Evolutionary conservation across 2,329 filamentous ascomycete species (phyloP), one percentile per base, ranked within the genome.

Genomic region (Exophiala oligosperma): DNA sequence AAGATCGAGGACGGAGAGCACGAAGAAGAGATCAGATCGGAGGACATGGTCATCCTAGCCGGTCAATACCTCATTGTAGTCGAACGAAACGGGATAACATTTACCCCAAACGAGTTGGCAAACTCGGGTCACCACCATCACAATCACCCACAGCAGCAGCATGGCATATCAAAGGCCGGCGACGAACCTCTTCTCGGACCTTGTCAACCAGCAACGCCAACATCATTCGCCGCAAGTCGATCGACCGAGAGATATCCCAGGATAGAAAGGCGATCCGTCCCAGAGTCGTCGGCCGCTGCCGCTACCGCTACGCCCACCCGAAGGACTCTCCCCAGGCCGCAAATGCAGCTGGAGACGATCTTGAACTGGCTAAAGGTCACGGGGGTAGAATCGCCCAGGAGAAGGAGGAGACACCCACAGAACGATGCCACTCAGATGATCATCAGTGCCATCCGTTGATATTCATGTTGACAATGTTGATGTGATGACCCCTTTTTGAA

Each of bases 51-150:
- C n/a, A 38, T 61, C 4, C 44, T 61, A 6, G 28, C 48, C 2
- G 56, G 59, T 14, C 59, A 61, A 32, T 55, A 58, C 28, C 23
- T 59, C 21, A 37, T 59, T 26, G 38, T 61, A 14, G 49, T 56
- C 28, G 51, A 48, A 28, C 8, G 5, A 26, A 55, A 40, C 23
- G 37, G 43, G 7, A 7, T 46, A 11, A 55, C 29, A 3, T 38
- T 40, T n/a, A 24, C 14, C 2, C 44, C 52, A 9, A 55, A 49
- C 32, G 48, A 23, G 40, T 14, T 43, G n/a, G 4, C n/a, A 23
- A 43, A 43, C 6, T 5, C 40, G 6, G 12, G 14, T 17, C 40
- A n/a, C 5, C n/a, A 17, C 17, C 17, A 17, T 1, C 17, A 17
- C 17, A 17, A 17, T 17, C 17, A 17, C 17, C 17, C 17, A 17